Evolutionary conservation across 75 land plant genomes (phyloP).

Genomic region (Adiantum capillusveneris): DNA sequence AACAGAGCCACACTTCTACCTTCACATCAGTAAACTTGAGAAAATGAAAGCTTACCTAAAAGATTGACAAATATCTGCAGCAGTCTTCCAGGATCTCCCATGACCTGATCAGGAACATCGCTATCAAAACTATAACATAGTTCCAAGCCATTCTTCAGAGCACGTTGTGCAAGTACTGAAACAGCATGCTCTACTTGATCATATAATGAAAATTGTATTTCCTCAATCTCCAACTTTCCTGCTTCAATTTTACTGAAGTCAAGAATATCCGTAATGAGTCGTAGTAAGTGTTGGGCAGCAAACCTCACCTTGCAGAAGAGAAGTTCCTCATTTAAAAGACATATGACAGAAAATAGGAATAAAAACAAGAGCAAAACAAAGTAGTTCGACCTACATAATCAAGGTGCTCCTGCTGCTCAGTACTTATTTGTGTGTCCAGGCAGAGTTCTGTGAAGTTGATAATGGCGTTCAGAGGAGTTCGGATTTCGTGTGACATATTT

Average conservation of each 20-base stretch:
- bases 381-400: not conserved
- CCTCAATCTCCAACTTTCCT: slow-evolving; percentile 18
- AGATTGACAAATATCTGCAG: slow-evolving; percentile 19
- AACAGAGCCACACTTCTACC: too few relatives aligned
- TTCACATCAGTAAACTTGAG: too few relatives aligned
- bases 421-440: slow-evolving; percentile 8
- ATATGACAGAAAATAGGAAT: not conserved
- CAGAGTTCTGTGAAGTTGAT: slow-evolving; percentile 17
- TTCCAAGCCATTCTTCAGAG: slow-evolving; percentile 8
- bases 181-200: slow-evolving; percentile 9
- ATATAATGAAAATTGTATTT: slow-evolving; percentile 7
- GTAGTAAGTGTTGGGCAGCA: slow-evolving; percentile 20
- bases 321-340: too few relatives aligned
- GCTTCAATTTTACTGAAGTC: too few relatives aligned
- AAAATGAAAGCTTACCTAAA: not conserved
- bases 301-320: slow-evolving; percentile 12
- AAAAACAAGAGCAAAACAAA: not conserved
- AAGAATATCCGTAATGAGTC: slow-evolving; percentile 19
- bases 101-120: slow-evolving; percentile 10
- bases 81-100: slow-evolving; percentile 22
- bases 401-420: slow-evolving; percentile 8
- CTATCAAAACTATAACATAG: slow-evolving; percentile 9
- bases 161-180: slow-evolving; percentile 12
- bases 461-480: slow-evolving; percentile 26
- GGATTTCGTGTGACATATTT: slow-evolving; percentile 26